phyloP scores from a whole-genome alignment of 768 basidiomycete genomes.

The Asterophora lycoperdoides region DNA sequence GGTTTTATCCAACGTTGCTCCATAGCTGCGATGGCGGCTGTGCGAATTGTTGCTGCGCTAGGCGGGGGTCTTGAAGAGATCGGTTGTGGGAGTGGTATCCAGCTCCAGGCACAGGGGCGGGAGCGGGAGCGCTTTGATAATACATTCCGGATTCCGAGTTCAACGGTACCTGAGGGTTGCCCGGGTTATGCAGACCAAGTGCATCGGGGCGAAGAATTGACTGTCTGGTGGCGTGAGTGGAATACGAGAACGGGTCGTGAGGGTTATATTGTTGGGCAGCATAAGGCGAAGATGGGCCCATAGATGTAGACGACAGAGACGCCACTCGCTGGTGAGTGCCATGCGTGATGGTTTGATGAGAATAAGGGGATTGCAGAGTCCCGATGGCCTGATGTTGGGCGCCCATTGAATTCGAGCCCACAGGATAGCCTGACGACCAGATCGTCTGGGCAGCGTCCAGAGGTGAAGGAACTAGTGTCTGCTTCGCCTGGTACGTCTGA shows the following conservation, averaged over 20 bases:
- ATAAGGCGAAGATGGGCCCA: conserved; percentile 19
- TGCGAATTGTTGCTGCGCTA: conserved; percentile 23
- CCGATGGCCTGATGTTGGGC: conserved; percentile 28
- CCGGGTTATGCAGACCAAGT: conserved; percentile 13
- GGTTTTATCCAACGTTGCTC: conserved; percentile 29
- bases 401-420: conserved; percentile 25
- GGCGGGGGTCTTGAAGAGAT: conserved; percentile 27
- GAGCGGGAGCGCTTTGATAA: conserved; percentile 16
- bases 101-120: background rate
- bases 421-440: conserved; percentile 32
- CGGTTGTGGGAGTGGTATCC: conserved; percentile 25
- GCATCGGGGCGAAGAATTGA: conserved; percentile 22
- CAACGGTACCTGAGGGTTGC: conserved; percentile 10
- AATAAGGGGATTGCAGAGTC: conserved; percentile 11
- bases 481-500: conserved; percentile 29
- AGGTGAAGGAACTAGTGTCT: conserved; percentile 19
- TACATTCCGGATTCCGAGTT: conserved; percentile 12
- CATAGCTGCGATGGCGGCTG: conserved; percentile 32
- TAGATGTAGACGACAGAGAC: conserved; percentile 27
- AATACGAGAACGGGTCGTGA: conserved; percentile 27
- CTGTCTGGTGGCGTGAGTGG: conserved; percentile 15
- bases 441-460: conserved; percentile 31
- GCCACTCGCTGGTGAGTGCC: conserved; percentile 26
- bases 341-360: conserved; percentile 10
- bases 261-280: conserved; percentile 18